Evolutionary conservation across 345 rosid species (phyloP), one percentile per base, ranked within the genome.

Genomic region (Salix dunnii): DNA sequence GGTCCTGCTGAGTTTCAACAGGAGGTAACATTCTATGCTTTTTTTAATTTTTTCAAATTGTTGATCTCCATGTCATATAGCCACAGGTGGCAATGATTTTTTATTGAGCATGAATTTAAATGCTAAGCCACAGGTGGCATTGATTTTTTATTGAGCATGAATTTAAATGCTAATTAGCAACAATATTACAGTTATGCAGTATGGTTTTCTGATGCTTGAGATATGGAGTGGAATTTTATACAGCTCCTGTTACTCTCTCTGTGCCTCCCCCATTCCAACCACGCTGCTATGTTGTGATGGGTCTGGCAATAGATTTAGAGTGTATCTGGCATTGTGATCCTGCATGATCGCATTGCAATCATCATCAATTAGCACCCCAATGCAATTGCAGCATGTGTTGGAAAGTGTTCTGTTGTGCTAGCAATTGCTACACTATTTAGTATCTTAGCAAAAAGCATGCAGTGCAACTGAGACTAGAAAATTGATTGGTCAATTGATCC

Each of bases 1-100:
- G 96, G 97, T 17, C 94, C 90, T 25, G 67, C 88, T n/a, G 99
- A 93, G 82, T 95, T 87, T 85, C 96, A 87, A 72, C 96, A 89
- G 28, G 99, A 95, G 97, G 98, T 94, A 89, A 63, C 70, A 71
- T 78, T 66, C 68, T 55, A 42, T 61, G 11, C 48, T 30, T 35
- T 35, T 73, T 77, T 40, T 63, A 14, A 51, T 36, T 27, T 70
- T 66, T 36, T 67, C 14, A 70, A 27, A 33, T n/a, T 27, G 17
- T 60, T 6, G 49, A 23, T 28, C 51, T 27, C 13, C 58, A 64
- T 70, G 11, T 38, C 7, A 13, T 46, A 63, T n/a, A n/a, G 58
- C 72, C 53, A 28, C 46, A 16, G 35, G 72, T 48, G 65, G 53
- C 25, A 42, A 60, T 46, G 64, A 28, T 28, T 75, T 46, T 21